Conservation (phyloP, 371 early-diverging fungal species). For the Mortierella sp. region DNA sequence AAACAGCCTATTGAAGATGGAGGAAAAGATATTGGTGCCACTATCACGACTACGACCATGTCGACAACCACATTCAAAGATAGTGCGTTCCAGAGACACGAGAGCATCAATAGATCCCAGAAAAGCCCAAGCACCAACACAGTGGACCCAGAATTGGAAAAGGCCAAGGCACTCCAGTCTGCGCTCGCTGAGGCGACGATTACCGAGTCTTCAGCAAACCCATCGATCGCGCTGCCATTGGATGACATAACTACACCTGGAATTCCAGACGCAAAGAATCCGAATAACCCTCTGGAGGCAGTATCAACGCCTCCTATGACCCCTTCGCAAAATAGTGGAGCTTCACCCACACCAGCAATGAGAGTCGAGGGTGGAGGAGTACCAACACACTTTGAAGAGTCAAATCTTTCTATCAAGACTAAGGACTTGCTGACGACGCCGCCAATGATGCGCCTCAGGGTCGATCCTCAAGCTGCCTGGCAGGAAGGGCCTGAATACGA, state of each 20-base stretch:
- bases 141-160: conserved; percentile 8
- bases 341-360: conserved; percentile 4
- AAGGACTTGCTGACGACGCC: conserved; percentile 30
- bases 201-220: conserved; percentile 16
- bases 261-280: not conserved
- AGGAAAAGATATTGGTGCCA: conserved; percentile 33
- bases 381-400: not conserved
- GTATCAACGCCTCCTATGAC: conserved; percentile 11
- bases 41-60: conserved; percentile 53
- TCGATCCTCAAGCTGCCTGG: conserved; percentile 30
- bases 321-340: not conserved
- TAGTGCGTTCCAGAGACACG: conserved; percentile 32
- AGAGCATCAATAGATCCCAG: conserved; percentile 10
- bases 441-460: conserved; percentile 32
- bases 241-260: conserved; percentile 26
- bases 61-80: conserved; percentile 53
- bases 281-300: not conserved
- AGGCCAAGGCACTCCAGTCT: conserved; percentile 23
- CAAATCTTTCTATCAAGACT: conserved; percentile 39
- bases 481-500: conserved; percentile 55
- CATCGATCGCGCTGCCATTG: conserved; percentile 22
- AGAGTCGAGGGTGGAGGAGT: not conserved
- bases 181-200: conserved; percentile 20
- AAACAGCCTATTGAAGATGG: conserved; percentile 16
- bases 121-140: conserved; percentile 1